Evolutionary conservation across 2,329 filamentous ascomycete species (phyloP), one percentile per base, ranked within the genome.

Genomic region (Trichoderma koningii): DNA sequence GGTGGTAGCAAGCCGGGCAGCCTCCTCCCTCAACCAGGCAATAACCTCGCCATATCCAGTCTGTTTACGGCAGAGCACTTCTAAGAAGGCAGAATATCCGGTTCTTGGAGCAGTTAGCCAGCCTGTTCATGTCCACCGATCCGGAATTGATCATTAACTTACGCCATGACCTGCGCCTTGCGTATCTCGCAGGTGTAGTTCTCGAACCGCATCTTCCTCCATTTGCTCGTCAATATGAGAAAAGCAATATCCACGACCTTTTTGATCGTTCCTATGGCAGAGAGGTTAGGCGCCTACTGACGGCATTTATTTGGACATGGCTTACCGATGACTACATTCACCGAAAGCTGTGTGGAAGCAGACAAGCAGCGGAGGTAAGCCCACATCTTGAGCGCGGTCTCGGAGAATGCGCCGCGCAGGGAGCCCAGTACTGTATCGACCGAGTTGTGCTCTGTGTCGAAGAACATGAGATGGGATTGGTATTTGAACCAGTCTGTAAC

Each of bases 391-490:
- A 86, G 87, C 9, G 92, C 93, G 7, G 90, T 88, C 75, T 96
- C 92, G 19, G 81, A 72, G 71, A 97, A 94, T 38, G 87, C 87
- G n/a, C 83, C 82, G 71, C 89, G 85, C 3, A 97, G 79, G 70
- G 95, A 96, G n/a, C 78, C 76, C 5, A 94, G 80, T 14, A 95
- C 89, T 0, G 88, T 91, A 4, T 74, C 70, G 7, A 84, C 74
- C 3, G 87, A 85, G 78, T 98, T 98, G 79, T 94, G 88, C 3
- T 82, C 77, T 5, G 90, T 91, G 75, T 96, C 92, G 71, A 91
- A 89, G 74, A 92, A 90, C 87, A 96, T 93, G 56, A 87, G 81
- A 71, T 95, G 90, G 59, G 93, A 88, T 74, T 96, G 92, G 60
- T 95, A 87, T 75, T 93, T 93, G 80, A 98, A 92, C 3, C 87